Conservation (phyloP, 1,139 yeast genomes). For the Nadsonia commutata region DNA sequence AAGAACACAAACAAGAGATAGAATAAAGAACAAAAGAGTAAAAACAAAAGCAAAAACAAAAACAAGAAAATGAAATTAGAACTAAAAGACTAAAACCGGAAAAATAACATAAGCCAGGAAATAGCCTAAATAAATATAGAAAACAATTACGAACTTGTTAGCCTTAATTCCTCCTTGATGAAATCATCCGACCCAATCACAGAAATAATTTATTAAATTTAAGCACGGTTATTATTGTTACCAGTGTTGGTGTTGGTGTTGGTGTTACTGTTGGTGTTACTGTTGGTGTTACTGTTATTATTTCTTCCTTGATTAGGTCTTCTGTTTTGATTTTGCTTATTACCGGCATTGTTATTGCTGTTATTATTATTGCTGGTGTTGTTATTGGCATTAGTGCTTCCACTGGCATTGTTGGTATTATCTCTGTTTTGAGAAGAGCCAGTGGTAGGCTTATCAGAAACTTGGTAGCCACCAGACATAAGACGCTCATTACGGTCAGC, state of each 20-base stretch:
- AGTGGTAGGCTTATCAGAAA: conserved; percentile 7
- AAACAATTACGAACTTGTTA: neutral
- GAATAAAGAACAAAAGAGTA: neutral
- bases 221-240: conserved; percentile 5
- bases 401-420: conserved; percentile 1
- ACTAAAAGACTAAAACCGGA: neutral
- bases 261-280: neutral
- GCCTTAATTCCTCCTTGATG: neutral
- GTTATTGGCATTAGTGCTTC: neutral
- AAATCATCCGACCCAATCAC: neutral
- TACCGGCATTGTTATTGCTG: conserved; percentile 1
- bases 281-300: neutral
- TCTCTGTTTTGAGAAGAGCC: conserved; percentile 2
- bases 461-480: conserved; percentile 56
- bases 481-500: conserved; percentile 79
- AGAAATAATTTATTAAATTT: neutral
- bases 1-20: neutral
- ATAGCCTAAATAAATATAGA: neutral
- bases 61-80: neutral
- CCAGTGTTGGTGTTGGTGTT: neutral
- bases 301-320: neutral
- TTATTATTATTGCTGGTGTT: neutral
- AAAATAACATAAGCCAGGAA: neutral
- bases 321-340: conserved; percentile 1
- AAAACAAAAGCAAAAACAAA: neutral